phyloP scores from a whole-genome alignment of 768 basidiomycete species.

The Porpolomopsis calyptriformis region DNA sequence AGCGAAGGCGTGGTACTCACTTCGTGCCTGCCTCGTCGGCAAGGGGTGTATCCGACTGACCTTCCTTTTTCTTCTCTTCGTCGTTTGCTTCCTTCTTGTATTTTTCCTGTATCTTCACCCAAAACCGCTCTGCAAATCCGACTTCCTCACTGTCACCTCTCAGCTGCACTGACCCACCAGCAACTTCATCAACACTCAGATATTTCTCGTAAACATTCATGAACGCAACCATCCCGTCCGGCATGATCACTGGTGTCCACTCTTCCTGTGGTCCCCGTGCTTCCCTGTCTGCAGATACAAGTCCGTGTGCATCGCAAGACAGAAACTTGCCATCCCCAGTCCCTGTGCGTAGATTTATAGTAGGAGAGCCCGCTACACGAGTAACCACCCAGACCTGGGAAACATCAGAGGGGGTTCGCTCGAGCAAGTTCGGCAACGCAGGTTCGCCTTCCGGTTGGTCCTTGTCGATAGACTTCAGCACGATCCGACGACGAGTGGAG shows the following conservation, averaged over 20 bases:
- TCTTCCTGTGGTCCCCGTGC: constrained; percentile 91
- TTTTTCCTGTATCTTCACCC: constrained; percentile 82
- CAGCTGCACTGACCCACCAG: constrained; percentile 67
- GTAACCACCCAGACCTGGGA: constrained; percentile 89
- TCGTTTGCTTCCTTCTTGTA: constrained; percentile 78
- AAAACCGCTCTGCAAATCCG: constrained; percentile 79
- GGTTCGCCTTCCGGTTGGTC: constrained; percentile 38
- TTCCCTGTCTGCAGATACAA: constrained; percentile 76
- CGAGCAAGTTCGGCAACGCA: constrained; percentile 39
- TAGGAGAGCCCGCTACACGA: constrained; percentile 71
- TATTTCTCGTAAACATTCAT: constrained; percentile 87
- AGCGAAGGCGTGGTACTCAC: constrained; percentile 31
- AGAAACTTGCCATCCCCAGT: constrained; percentile 87
- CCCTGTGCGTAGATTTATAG: constrained; percentile 79
- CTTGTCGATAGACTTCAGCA: constrained; percentile 56
- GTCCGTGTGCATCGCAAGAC: constrained; percentile 76
- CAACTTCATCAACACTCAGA: constrained; percentile 74
- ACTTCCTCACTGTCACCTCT: constrained; percentile 80
- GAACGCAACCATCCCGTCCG: constrained; percentile 81
- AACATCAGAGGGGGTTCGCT: constrained; percentile 69
- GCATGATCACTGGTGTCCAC: constrained; percentile 76
- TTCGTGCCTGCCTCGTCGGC: constrained; percentile 70
- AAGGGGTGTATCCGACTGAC: constrained; percentile 34
- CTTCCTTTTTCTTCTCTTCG: constrained; percentile 67
- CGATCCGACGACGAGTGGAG: constrained; percentile 60